Conservation (phyloP, 1,284 basidiomycete species). For the Pseudomicrostroma phylloplanum region DNA sequence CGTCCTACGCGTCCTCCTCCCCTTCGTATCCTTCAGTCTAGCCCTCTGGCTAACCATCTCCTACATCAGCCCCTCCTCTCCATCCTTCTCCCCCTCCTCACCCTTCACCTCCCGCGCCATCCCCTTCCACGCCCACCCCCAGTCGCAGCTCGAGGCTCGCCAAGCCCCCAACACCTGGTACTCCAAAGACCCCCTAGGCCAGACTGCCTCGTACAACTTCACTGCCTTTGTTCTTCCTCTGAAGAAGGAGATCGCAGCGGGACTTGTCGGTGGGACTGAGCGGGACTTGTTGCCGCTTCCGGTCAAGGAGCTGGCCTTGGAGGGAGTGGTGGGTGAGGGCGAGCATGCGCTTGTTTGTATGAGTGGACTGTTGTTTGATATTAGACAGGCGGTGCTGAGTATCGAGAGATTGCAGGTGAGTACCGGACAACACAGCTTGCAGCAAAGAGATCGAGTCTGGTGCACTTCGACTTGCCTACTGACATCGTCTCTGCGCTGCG, state of each 20-base stretch:
- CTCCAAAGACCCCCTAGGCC: neutral
- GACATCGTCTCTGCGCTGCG: too few species aligned
- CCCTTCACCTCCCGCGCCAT: too few species aligned
- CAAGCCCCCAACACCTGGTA: constrained; percentile 1
- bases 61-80: too few species aligned
- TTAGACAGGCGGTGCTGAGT: neutral
- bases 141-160: neutral
- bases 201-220: constrained; percentile 4
- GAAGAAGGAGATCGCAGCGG: neutral
- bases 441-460: too few species aligned
- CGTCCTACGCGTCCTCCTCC: too few species aligned
- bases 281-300: neutral
- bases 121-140: too few species aligned
- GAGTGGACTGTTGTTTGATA: neutral
- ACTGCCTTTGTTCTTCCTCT: neutral
- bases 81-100: too few species aligned
- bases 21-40: too few species aligned
- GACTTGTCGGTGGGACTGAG: neutral
- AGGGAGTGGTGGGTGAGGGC: neutral
- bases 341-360: neutral
- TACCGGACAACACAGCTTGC: too few species aligned
- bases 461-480: neutral
- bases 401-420: neutral
- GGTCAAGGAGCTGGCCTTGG: neutral
- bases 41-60: too few species aligned